phyloP scores from a whole-genome alignment of 768 basidiomycete species.

The Leccinum fibrillosum region DNA sequence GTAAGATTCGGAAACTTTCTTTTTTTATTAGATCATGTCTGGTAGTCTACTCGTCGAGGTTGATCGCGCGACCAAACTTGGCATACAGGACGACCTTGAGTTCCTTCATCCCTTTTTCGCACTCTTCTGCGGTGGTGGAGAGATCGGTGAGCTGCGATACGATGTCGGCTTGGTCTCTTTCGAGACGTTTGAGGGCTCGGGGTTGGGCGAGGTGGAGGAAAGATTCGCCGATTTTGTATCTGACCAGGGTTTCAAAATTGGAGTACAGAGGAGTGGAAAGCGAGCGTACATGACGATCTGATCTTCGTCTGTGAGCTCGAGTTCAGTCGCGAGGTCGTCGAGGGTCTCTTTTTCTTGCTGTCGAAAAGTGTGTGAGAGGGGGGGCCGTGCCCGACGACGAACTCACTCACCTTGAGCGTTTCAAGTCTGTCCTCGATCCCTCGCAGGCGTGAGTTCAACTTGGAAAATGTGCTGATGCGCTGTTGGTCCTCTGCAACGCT shows the following conservation, averaged over 20 bases:
- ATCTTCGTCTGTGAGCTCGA: conserved; percentile 88
- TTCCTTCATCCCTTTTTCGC: conserved; percentile 73
- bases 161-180: conserved; percentile 61
- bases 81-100: conserved; percentile 81
- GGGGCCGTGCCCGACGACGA: neutral
- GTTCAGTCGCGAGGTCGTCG: conserved; percentile 82
- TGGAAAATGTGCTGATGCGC: conserved; percentile 88
- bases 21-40: neutral
- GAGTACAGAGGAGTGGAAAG: conserved; percentile 48
- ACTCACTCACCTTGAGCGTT: conserved; percentile 57
- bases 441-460: conserved; percentile 77
- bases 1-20: conserved; percentile 1
- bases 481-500: conserved; percentile 70
- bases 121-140: conserved; percentile 53
- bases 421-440: conserved; percentile 70
- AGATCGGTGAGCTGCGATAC: conserved; percentile 53
- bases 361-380: neutral
- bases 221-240: conserved; percentile 87
- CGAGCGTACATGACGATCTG: conserved; percentile 66
- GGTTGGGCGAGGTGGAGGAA: conserved; percentile 77
- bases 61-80: conserved; percentile 91
- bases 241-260: conserved; percentile 37
- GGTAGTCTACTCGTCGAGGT: conserved; percentile 68
- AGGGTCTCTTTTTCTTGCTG: conserved; percentile 95
- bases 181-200: conserved; percentile 68